Percentiles rank a stretch among this genome's conserved stretches.
Conservation (phyloP, 179 eudicot genomes). For the Gypsophila paniculata region DNA sequence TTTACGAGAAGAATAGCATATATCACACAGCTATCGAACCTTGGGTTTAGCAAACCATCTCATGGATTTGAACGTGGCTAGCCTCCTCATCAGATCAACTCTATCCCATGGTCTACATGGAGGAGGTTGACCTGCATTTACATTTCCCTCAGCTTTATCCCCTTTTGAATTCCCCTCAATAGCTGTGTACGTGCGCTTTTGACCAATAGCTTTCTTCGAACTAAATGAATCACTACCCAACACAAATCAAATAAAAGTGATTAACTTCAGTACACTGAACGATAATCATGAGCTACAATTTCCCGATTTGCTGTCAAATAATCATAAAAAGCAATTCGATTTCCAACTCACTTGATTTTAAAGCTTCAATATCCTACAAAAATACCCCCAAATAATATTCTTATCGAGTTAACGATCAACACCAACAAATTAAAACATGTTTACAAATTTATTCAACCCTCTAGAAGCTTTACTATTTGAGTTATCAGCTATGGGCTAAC, state of each 20-base stretch:
- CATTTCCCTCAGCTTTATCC: slow-evolving; percentile 29
- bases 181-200: slow-evolving; percentile 47
- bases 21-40: slow-evolving; percentile 35
- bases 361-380: background rate
- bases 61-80: slow-evolving; percentile 95
- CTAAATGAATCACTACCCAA: slow-evolving; percentile 30
- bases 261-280: background rate
- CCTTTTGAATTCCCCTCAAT: slow-evolving; percentile 33
- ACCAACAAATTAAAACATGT: background rate
- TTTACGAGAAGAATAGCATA: no score
- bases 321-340: no score
- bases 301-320: background rate
- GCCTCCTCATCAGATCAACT: slow-evolving; percentile 68
- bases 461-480: background rate
- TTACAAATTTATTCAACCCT: background rate
- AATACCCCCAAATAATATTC: background rate
- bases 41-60: slow-evolving; percentile 98
- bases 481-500: background rate
- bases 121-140: slow-evolving; percentile 40
- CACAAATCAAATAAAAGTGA: slow-evolving; percentile 7
- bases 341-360: no score
- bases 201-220: slow-evolving; percentile 40
- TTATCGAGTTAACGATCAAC: background rate
- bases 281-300: background rate
- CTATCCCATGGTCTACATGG: slow-evolving; percentile 94